phyloP scores from a whole-genome alignment of 495 filamentous ascomycete genomes.

The Chaetomium cochliodes region DNA sequence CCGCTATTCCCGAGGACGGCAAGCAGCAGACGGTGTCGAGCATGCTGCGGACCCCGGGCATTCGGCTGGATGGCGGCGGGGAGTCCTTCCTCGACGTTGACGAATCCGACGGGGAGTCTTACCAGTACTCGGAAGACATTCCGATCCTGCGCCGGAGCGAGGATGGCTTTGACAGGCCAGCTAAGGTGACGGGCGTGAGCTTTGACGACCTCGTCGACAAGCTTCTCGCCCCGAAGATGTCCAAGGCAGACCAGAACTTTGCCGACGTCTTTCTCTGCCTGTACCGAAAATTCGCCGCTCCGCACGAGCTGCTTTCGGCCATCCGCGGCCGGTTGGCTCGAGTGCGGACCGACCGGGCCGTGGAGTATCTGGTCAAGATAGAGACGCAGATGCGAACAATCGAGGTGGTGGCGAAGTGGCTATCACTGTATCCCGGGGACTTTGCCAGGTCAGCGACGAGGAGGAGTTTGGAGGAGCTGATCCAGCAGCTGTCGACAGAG shows the following conservation, averaged over 20 bases:
- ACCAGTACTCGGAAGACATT: constrained; percentile 58
- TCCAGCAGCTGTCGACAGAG: constrained; percentile 62
- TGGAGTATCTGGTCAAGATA: constrained; percentile 64
- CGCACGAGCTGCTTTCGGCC: constrained; percentile 67
- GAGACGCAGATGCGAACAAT: constrained; percentile 80
- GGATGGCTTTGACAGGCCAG: constrained; percentile 48
- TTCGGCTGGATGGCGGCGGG: constrained; percentile 45
- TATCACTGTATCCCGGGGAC: constrained; percentile 86
- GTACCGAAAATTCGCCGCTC: constrained; percentile 92
- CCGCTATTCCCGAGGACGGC: constrained; percentile 39
- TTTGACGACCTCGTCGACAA: constrained; percentile 91
- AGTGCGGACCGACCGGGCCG: constrained; percentile 59
- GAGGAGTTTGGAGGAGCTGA: constrained; percentile 67
- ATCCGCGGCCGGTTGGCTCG: constrained; percentile 73
- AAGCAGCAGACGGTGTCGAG: constrained; percentile 42
- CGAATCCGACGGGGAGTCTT: constrained; percentile 57
- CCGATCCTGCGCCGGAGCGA: constrained; percentile 59
- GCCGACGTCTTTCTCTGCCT: constrained; percentile 81
- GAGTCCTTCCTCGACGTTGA: constrained; percentile 60
- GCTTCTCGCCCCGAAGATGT: constrained; percentile 74
- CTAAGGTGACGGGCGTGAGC: constrained; percentile 59
- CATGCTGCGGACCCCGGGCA: constrained; percentile 47
- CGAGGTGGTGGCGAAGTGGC: constrained; percentile 83
- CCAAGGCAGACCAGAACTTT: constrained; percentile 83
- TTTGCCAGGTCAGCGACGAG: constrained; percentile 80